A percentile compares a stretch with the other conserved stretches of the same genome.
Conservation (phyloP, 2,329 filamentous ascomycete species). For the Sporothrix pallida region DNA sequence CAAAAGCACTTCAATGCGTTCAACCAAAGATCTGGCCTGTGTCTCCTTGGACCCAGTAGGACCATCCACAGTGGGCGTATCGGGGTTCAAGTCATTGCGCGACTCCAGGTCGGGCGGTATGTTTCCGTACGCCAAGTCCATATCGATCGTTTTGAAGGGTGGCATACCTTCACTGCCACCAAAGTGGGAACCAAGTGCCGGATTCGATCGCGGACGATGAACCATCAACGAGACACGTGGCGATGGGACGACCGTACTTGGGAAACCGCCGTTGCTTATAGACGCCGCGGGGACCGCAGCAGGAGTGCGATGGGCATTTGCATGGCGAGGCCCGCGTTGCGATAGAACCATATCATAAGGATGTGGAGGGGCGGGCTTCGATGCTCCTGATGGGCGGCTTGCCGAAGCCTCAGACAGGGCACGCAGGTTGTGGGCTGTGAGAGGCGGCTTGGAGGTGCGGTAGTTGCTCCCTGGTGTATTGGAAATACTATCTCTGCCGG, state of each 20-base stretch:
- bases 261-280: background rate
- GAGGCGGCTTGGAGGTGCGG: slow-evolving; percentile 45
- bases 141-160: slow-evolving; percentile 69
- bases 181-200: slow-evolving; percentile 42
- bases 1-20: slow-evolving; percentile 75
- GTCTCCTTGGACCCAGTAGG: slow-evolving; percentile 54
- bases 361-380: slow-evolving; percentile 49
- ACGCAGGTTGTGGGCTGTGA: slow-evolving; percentile 61
- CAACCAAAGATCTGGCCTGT: slow-evolving; percentile 62
- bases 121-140: slow-evolving; percentile 90
- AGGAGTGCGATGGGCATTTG: background rate
- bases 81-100: slow-evolving; percentile 54
- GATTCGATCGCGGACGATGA: slow-evolving; percentile 51
- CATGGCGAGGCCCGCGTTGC: slow-evolving; percentile 44
- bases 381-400: slow-evolving; percentile 52
- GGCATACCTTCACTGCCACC: slow-evolving; percentile 34
- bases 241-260: slow-evolving; percentile 28
- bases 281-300: background rate
- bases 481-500: slow-evolving; percentile 43
- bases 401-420: slow-evolving; percentile 60
- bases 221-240: slow-evolving; percentile 44
- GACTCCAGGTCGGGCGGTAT: slow-evolving; percentile 70
- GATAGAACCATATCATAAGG: slow-evolving; percentile 53
- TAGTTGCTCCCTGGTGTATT: slow-evolving; percentile 39
- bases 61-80: background rate